Conservation (phyloP, 2,329 filamentous ascomycete species). For the Venturia oleaginea region DNA sequence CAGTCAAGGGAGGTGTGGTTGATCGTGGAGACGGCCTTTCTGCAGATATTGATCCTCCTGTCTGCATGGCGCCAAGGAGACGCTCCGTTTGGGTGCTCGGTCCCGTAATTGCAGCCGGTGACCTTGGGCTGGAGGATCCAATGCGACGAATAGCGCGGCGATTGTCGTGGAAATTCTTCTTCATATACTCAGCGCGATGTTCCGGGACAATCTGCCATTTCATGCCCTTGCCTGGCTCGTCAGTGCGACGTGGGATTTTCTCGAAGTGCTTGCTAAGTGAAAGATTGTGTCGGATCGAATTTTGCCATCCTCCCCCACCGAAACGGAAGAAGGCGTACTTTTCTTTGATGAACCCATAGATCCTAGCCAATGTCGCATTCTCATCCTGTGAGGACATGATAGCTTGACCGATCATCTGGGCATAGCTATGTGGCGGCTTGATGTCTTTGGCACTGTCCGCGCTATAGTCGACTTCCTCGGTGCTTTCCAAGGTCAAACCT, state of each 20-base stretch:
- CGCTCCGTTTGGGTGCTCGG: constrained; percentile 47
- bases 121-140: constrained; percentile 63
- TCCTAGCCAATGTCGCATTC: constrained; percentile 82
- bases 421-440: constrained; percentile 94
- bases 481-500: constrained; percentile 43
- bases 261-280: constrained; percentile 92
- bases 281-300: constrained; percentile 93
- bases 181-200: constrained; percentile 77
- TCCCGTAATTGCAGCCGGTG: constrained; percentile 44
- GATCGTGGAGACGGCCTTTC: constrained; percentile 28
- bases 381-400: constrained; percentile 81
- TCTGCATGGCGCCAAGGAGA: constrained; percentile 35
- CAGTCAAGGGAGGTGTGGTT: constrained; percentile 36
- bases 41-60: constrained; percentile 8
- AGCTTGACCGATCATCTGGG: constrained; percentile 92
- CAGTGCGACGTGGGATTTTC: constrained; percentile 83
- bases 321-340: constrained; percentile 91
- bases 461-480: constrained; percentile 62
- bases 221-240: constrained; percentile 97
- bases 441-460: constrained; percentile 78
- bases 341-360: constrained; percentile 86
- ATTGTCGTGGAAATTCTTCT: constrained; percentile 46
- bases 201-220: constrained; percentile 93
- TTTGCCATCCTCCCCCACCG: constrained; percentile 81
- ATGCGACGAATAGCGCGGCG: constrained; percentile 30